Evolutionary conservation across 202 grass and related monocot genomes (phyloP).

Genomic region (Brachypodium distachyon): DNA sequence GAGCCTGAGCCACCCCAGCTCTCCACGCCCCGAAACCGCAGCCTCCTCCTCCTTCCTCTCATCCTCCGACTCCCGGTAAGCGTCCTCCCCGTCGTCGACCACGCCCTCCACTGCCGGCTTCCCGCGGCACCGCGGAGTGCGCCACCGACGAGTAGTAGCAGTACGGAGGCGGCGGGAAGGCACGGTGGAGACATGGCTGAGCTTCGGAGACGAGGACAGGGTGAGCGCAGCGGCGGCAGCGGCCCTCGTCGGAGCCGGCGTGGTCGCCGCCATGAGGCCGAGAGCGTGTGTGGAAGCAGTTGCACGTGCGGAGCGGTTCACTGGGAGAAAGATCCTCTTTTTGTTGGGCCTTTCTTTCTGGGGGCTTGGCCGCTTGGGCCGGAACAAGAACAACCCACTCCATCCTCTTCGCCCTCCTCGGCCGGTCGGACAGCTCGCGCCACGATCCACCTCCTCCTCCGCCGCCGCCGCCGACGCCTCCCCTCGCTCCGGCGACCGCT

Average conservation of each 20-base stretch:
- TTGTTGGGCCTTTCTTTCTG: neutral
- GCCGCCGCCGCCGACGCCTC: neutral
- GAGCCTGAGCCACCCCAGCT: constrained; percentile 27
- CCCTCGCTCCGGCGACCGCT: neutral
- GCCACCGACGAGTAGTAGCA: neutral
- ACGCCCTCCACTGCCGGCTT: constrained; percentile 7
- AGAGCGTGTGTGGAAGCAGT: constrained; percentile 7
- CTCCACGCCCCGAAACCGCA: neutral
- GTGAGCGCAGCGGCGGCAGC: constrained; percentile 23
- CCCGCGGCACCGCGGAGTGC: neutral
- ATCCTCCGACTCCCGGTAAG: neutral
- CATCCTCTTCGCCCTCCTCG: neutral
- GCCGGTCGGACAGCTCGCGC: neutral
- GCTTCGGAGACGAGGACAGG: neutral
- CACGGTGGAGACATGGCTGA: neutral
- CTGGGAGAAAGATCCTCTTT: neutral
- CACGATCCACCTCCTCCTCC: neutral
- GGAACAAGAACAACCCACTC: neutral
- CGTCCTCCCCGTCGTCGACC: neutral
- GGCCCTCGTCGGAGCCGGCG: constrained; percentile 20
- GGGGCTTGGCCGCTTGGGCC: neutral
- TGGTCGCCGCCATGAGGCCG: constrained; percentile 11
- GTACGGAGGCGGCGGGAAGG: neutral
- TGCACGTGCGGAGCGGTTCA: neutral
- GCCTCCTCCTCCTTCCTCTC: neutral